Evolutionary conservation across 805 yeast genomes (phyloP), one percentile per base, ranked within the genome.

Genomic region (Wilhelminamyces savonicus): DNA sequence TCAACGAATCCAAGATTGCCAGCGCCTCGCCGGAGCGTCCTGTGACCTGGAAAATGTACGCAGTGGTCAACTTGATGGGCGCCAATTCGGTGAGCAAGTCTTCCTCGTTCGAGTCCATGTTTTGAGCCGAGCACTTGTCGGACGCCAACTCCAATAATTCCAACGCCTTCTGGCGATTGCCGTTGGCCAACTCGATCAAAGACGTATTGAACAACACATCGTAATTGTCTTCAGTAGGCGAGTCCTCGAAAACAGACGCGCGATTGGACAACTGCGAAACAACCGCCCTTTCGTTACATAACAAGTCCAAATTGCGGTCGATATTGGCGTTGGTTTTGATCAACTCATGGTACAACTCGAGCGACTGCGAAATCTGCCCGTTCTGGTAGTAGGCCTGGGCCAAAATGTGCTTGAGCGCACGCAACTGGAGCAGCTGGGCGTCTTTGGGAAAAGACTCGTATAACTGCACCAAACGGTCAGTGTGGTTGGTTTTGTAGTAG

Each of bases 211-310:
- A 81, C 4, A 65, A 46, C 30, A 65, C 64, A 45, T 82, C 90
- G 44, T 79, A 78, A 7, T 73, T 59, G 12, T 46, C 29, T 8
- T 16, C 15, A 15, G 27, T 12, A 13, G 41, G 35, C 13, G 33
- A 25, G 23, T 21, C 17, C 16, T 13, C 14, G n/a, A n/a, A n/a
- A n/a, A n/a, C n/a, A n/a, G n/a, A n/a, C 11, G 14, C 16, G 25
- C 42, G 35, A 23, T 52, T 53, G n/a, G n/a, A n/a, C 14, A 54
- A 48, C 46, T 74, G 82, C 8, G 83, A 74, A 15, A 73, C 54
- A n/a, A 76, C 66, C 3, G 88, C 86, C 35, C 79, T 66, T 51
- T 80, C 82, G 48, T 82, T 82, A 25, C 78, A 78, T 17, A 62
- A 45, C 32, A 78, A 48, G 50, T 80, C 88, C 21, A 62, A 44